Evolutionary conservation across 495 filamentous ascomycete genomes (phyloP), one percentile per base, ranked within the genome.

Genomic region (Annulohypoxylon nitens): DNA sequence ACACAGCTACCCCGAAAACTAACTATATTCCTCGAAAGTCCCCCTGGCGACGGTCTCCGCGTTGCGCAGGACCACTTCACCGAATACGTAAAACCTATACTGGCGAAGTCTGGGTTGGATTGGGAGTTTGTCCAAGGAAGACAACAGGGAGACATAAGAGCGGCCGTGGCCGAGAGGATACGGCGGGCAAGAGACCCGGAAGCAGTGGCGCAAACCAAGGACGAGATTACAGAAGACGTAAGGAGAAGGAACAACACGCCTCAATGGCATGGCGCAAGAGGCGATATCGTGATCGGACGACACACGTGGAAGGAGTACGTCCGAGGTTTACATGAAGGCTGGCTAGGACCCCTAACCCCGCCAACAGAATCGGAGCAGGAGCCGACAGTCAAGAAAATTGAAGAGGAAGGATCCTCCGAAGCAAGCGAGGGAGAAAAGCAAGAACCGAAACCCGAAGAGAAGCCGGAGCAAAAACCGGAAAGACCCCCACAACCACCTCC

Each of bases 241-340:
- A 86, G 92, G 71, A 82, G 82, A 77, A 86, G 77, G 59, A 86
- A 86, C 20, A 91, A 90, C 23, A 88, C 95, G 10, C 80, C 76
- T 16, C 89, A 94, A 23, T 94, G 89, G 77, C 86, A 90, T 2
- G 94, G 93, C 10, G 83, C 91, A 1, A 85, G 86, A 67, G 94
- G 95, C 25, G 95, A 97, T 78, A 84, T 99, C 54, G 89, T 98
- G 4, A 89, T 99, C 69, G 96, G 97, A 5, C 86, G 96, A 67
- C 91, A 98, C 77, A 92, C 95, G 8, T 99, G 96, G 96, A 98
- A 98, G 82, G 96, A 99, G 82, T 99, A 98, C 80, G 82, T 98
- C 9, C 88, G 93, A 26, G 96, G 96, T 26, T 73, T 98, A 65
- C 96, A 99, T 70, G 96, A 99, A 77, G 96, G 96, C 60, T 98